Evolutionary conservation across 495 filamentous ascomycete genomes (phyloP).

Genomic region (Xylaria acuta): DNA sequence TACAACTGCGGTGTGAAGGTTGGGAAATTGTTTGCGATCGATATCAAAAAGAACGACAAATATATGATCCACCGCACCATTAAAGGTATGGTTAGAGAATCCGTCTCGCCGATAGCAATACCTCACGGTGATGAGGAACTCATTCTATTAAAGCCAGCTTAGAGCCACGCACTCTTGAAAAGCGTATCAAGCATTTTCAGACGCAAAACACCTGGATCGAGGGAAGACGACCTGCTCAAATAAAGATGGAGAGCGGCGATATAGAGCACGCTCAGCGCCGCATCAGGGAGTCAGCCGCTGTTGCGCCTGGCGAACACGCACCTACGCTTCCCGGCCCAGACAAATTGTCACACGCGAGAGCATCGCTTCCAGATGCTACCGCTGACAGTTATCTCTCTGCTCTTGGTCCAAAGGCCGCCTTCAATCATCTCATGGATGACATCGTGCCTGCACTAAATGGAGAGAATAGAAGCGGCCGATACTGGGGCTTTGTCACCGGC

Average conservation of each 20-base stretch:
- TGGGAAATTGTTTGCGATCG: slow-evolving; percentile 29
- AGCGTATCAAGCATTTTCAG: not conserved
- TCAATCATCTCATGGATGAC: slow-evolving; percentile 57
- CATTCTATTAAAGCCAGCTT: not conserved
- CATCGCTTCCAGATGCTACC: slow-evolving; percentile 37
- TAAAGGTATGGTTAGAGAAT: not conserved
- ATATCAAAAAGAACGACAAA: slow-evolving; percentile 16
- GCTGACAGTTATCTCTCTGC: slow-evolving; percentile 27
- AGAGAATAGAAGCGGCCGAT: slow-evolving; percentile 65
- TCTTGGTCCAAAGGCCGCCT: slow-evolving; percentile 34
- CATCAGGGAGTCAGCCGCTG: slow-evolving; percentile 25
- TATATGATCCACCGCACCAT: slow-evolving; percentile 6
- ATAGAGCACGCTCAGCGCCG: slow-evolving; percentile 22
- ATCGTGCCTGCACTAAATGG: slow-evolving; percentile 72
- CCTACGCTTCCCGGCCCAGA: slow-evolving; percentile 32
- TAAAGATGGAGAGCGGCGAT: slow-evolving; percentile 20
- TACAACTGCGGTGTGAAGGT: not conserved
- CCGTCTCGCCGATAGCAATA: not conserved
- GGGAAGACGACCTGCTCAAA: not conserved
- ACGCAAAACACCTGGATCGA: not conserved
- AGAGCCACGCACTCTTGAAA: not conserved
- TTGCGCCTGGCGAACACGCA: slow-evolving; percentile 15
- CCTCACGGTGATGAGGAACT: slow-evolving; percentile 7
- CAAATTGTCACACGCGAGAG: slow-evolving; percentile 31
- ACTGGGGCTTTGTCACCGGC: slow-evolving; percentile 91